Base-by-base conservation (phyloP, 2,329 filamentous ascomycete genomes). In the Monosporascus cannonballus region DNA sequence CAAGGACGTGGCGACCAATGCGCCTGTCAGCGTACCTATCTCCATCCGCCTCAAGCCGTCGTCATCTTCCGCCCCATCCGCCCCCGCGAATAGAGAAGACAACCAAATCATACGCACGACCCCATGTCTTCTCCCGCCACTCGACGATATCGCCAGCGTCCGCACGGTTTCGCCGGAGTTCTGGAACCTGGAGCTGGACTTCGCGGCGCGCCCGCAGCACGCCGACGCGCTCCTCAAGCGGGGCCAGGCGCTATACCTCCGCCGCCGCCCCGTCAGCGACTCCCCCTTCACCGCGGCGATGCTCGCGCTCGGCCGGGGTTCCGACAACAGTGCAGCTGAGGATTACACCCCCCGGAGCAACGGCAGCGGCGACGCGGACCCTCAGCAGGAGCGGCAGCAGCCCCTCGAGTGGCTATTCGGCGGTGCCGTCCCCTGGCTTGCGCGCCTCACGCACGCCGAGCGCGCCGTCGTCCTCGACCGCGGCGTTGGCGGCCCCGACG, bases 171-270 rank as follows among this genome's bases (percentile, higher is more conserved):
- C 83, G 1, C 78, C 84, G 4, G 76, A 78, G 4, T 93, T 90
- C 73, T 96, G 92, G 92, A 86, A 89, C 42, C 78, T 95, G 3
- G 83, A 84, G 6, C 76, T 96, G 4, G 85, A 94, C 64, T 90
- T 96, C 57, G 74, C 73, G 3, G 73, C 76, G 48, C 83, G 87
- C 52, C 74, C 84, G 0, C 69, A 75, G 0, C 80, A 94, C 48
- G 74, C 81, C 4, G 70, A 77, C 1, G 81, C 84, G 3, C 90
- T 96, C 24, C 42, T 46, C 71, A 73, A 73, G 11, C 75, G 76
- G 20, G 85, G 85, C 25, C 90, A 95, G 61, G 88, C 83, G 1
- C 73, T 96, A 42, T 85, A 85, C 62, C 83, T 96, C 4, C 82
- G 87, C 18, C 79, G 87, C 17, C 83, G 90, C 51, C 80, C 86